Conservation (phyloP, 1,284 basidiomycete species). For the Fomes fomentarius region DNA sequence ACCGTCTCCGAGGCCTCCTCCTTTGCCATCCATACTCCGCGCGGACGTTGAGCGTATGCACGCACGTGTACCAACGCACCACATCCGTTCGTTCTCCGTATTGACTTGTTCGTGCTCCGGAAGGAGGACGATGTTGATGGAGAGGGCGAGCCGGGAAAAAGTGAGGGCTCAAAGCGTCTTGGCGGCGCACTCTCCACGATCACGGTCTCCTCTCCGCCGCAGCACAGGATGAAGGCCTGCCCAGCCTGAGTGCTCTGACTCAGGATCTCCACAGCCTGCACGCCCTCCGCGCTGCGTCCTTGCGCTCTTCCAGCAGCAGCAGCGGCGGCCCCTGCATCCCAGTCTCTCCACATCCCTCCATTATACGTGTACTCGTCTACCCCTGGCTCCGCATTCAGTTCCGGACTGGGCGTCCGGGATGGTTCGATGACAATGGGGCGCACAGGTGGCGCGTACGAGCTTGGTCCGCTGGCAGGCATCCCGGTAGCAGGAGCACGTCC, state of each 20-base stretch:
- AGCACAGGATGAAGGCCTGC: conserved; percentile 49
- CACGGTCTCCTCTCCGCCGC: conserved; percentile 42
- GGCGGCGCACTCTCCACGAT: conserved; percentile 17
- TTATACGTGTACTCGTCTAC: conserved; percentile 29
- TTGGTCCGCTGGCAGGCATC: conserved; percentile 5
- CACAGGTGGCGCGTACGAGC: conserved; percentile 16
- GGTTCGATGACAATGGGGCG: conserved; percentile 30
- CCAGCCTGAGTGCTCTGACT: conserved; percentile 21
- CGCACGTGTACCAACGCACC: conserved; percentile 58
- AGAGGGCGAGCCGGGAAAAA: conserved; percentile 11
- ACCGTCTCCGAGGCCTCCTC: conserved; percentile 52
- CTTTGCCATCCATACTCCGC: conserved; percentile 60
- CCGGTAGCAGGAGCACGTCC: conserved; percentile 4
- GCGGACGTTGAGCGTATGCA: conserved; percentile 52
- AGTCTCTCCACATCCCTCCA: conserved; percentile 26
- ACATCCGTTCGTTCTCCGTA: conserved; percentile 52
- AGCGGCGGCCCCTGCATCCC: conserved; percentile 17
- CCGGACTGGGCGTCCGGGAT: conserved; percentile 38
- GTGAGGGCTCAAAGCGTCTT: conserved; percentile 25
- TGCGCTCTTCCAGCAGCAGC: conserved; percentile 18
- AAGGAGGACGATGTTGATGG: conserved; percentile 40
- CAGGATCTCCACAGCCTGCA: conserved; percentile 28
- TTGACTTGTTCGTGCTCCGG: conserved; percentile 12
- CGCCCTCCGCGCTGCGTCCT: conserved; percentile 21
- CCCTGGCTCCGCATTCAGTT: conserved; percentile 12